Conservation (phyloP, 805 yeast species). For the Wickerhamomyces xylosicus region DNA sequence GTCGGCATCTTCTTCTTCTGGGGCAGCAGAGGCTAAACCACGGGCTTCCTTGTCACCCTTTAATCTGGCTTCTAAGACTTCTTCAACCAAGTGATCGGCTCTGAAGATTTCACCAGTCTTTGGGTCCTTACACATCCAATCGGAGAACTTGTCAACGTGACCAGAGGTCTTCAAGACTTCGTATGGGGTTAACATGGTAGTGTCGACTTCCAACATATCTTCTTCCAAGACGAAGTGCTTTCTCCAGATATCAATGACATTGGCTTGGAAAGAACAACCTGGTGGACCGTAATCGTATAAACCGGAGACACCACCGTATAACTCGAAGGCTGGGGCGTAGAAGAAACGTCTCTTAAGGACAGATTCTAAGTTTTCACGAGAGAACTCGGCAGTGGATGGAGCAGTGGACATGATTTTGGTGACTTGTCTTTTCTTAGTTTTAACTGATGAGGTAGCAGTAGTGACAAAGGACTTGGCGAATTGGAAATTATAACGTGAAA, state of each 20-base stretch:
- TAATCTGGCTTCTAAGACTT: conserved; percentile 89
- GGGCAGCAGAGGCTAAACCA: conserved; percentile 51
- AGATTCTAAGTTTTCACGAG: conserved; percentile 83
- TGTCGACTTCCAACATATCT: conserved; percentile 97
- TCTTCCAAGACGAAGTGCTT: conserved; percentile 95
- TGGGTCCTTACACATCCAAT: conserved; percentile 96
- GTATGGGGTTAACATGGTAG: conserved; percentile 95
- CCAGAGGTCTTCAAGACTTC: conserved; percentile 98
- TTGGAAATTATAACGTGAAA: not conserved
- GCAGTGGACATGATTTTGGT: conserved; percentile 11
- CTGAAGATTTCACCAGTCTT: conserved; percentile 97
- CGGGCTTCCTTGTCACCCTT: conserved; percentile 97
- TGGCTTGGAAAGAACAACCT: conserved; percentile 97
- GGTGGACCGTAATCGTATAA: conserved; percentile 99
- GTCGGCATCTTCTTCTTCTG: conserved; percentile 59
- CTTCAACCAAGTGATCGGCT: conserved; percentile 97
- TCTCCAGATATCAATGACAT: conserved; percentile 91
- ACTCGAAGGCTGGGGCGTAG: conserved; percentile 94
- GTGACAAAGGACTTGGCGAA: not conserved
- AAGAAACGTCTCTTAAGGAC: conserved; percentile 92
- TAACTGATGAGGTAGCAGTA: no score
- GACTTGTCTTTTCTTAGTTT: conserved; percentile 4
- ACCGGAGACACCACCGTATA: conserved; percentile 98
- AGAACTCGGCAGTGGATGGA: conserved; percentile 35
- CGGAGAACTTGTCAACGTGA: conserved; percentile 97